These are phyloP conservation scores for Cladosporium sphaerospermum DNA, from an alignment of 2,329 filamentous ascomycete species.

Conservation along the genomic window DNA sequence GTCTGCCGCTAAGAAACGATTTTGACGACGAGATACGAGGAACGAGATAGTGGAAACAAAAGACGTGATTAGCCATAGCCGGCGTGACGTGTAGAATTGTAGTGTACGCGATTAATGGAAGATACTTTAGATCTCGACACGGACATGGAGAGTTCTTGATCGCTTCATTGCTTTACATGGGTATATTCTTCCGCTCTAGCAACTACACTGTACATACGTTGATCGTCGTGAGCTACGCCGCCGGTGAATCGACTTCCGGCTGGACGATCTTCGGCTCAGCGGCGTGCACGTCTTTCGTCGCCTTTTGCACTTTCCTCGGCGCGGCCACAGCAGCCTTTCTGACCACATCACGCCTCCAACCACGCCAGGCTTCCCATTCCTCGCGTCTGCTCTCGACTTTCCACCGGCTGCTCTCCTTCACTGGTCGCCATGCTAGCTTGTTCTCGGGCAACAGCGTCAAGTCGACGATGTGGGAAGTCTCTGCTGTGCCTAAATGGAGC, in stretches of 20 bases:
- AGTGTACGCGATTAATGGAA: no score
- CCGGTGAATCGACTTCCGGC: conserved; percentile 15
- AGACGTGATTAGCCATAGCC: not conserved
- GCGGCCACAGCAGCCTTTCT: conserved; percentile 10
- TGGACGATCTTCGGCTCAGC: not conserved
- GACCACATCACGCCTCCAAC: conserved; percentile 29
- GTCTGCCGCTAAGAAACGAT: conserved; percentile 34
- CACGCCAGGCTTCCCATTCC: conserved; percentile 50
- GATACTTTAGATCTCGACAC: no score
- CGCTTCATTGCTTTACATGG: not conserved
- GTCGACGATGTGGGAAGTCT: conserved; percentile 52
- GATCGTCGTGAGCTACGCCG: not conserved
- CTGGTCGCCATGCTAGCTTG: conserved; percentile 60
- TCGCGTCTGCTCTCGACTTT: conserved; percentile 60
- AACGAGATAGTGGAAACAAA: conserved; percentile 2
- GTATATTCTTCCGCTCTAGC: not conserved
- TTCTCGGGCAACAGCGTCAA: conserved; percentile 53
- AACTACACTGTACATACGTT: not conserved
- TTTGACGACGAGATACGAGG: not conserved
- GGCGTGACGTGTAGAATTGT: no score
- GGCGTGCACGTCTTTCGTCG: not conserved
- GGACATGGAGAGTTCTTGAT: no score
- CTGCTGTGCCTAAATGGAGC: conserved; percentile 50
- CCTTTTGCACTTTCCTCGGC: not conserved
- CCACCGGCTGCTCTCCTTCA: conserved; percentile 58